phyloP scores from a whole-genome alignment of 257 asterid species.

The Jacaranda mimosifolia region DNA sequence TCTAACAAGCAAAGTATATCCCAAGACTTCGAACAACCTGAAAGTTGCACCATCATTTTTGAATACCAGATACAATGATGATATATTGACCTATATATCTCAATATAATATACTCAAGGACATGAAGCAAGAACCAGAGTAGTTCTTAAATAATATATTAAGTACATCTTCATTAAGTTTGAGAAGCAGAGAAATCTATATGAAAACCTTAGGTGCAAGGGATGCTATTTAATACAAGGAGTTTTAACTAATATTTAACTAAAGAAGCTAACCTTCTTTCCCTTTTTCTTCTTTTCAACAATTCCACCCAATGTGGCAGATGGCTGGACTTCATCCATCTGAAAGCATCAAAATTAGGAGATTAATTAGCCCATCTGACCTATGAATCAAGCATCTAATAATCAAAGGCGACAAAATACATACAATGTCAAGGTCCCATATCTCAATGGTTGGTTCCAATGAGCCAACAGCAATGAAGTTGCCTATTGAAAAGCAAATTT shows the following conservation, averaged over 20 bases:
- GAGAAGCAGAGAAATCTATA: background rate
- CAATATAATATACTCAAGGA: background rate
- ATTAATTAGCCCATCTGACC: constrained; percentile 29
- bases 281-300: constrained; percentile 71
- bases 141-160: background rate
- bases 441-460: constrained; percentile 91
- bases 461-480: constrained; percentile 93
- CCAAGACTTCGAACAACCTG: constrained; percentile 1
- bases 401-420: constrained; percentile 32
- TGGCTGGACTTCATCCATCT: constrained; percentile 96
- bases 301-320: constrained; percentile 79
- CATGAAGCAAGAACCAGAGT: constrained; percentile 16
- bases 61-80: constrained; percentile 14
- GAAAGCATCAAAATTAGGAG: constrained; percentile 34
- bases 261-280: constrained; percentile 68
- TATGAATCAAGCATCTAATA: constrained; percentile 2
- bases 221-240: background rate
- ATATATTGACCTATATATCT: background rate
- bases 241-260: background rate
- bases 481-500: constrained; percentile 53
- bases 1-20: background rate
- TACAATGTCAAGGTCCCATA: constrained; percentile 98
- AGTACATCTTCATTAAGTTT: background rate
- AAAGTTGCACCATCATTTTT: background rate
- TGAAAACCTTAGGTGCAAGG: constrained; percentile 16